Base-by-base conservation (phyloP, 2,329 filamentous ascomycete genomes). In the Hymenoscyphus salicellus region DNA sequence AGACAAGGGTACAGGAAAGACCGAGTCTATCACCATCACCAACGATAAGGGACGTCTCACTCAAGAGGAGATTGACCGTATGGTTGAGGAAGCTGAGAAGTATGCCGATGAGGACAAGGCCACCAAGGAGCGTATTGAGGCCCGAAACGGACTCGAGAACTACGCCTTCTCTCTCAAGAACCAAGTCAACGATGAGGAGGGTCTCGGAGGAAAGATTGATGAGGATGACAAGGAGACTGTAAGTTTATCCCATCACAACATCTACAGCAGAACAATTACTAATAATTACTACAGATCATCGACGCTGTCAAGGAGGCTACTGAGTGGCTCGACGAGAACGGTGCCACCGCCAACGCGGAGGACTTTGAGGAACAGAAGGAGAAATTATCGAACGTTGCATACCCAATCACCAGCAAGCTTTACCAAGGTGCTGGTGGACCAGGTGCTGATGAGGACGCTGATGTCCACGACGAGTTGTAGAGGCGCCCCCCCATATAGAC, bases 351-450 rank as follows among this genome's bases (percentile, higher is more conserved):
- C 70, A 87, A 84, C 72, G 85, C 92, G 66, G 94, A 97, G 83
- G 95, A 98, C 84, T 97, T 98, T 75, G 93, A 97, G 81, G 95
- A 99, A 87, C 94, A 98, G 85, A 97, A 96, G 86, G 94, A 99
- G 90, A 97, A 97, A 87, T 87, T 99, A 72, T 96, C 91, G 75
- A 90, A 91, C 79, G 91, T 97, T 70, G 95, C 95, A 62, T 97
- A 98, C 84, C 95, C 95, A 72, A 99, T 99, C 82, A 99, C 95
- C 74, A 96, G 92, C 84, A 99, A 99, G 88, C 86, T 97, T 76
- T 97, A 97, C 84, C 82, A 79, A 72, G 79, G 83, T 73, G 83
- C 84, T 75, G 87, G 86, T 73, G 89, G 85, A 71, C 87, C 84
- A 69, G 85, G 83, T 72, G 86, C 83, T 65, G 84, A 81, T 68